Evolutionary conservation across 192 early-diverging fungal species (phyloP).

Genomic region (Coemansia sp.): DNA sequence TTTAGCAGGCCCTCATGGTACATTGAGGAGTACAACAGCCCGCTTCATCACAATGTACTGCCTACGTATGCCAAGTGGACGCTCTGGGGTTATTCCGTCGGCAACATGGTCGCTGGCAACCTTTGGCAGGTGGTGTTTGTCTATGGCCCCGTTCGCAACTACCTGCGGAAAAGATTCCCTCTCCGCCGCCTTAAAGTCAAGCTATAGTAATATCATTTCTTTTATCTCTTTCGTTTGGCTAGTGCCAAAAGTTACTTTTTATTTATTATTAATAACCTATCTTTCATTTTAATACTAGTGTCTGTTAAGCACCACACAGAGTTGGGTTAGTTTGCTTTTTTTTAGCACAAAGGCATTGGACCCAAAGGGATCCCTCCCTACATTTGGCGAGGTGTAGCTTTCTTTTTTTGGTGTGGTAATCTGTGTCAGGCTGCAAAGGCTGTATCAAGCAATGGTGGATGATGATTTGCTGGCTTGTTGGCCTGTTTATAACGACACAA

Average conservation of each 20-base stretch:
- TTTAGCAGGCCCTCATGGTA: constrained; percentile 30
- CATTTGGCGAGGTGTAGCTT: no score
- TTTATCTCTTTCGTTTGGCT: neutral
- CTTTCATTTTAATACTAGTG: neutral
- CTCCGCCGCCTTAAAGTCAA: constrained; percentile 44
- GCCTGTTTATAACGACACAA: neutral
- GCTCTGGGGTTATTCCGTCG: constrained; percentile 57
- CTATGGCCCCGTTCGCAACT: constrained; percentile 49
- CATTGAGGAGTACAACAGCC: constrained; percentile 58
- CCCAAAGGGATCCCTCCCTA: no score
- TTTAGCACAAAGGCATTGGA: no score
- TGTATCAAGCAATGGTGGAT: neutral
- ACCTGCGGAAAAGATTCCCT: constrained; percentile 26
- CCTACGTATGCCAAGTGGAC: constrained; percentile 58
- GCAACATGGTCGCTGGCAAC: constrained; percentile 25
- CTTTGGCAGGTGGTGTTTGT: constrained; percentile 51
- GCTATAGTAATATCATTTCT: constrained; percentile 31
- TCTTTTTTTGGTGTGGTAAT: no score
- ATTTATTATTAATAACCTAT: neutral
- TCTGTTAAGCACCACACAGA: neutral
- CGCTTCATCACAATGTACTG: constrained; percentile 63
- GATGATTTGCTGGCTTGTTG: neutral
- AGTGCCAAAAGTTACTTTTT: neutral
- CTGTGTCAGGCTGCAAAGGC: no score
- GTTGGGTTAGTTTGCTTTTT: no score